Evolutionary conservation across 257 asterid species (phyloP).

Genomic region (Vinca minor): DNA sequence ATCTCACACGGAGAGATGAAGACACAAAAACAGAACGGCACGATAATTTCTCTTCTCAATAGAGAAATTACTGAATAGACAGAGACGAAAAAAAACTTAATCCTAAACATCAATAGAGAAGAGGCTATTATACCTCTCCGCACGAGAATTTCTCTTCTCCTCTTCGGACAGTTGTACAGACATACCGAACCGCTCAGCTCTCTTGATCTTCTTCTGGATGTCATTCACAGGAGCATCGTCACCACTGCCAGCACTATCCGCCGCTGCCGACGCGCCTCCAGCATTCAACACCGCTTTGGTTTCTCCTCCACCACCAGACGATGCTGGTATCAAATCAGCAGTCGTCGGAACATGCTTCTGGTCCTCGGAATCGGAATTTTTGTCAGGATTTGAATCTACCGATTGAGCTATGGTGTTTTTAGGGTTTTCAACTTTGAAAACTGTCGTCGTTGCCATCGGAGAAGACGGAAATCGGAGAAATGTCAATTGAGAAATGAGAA

Average conservation of each 20-base stretch:
- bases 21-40: neutral
- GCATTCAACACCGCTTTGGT: slow-evolving; percentile 19
- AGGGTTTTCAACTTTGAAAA: slow-evolving; percentile 46
- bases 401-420: slow-evolving; percentile 22
- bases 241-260: slow-evolving; percentile 20
- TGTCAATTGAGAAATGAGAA: neutral
- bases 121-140: slow-evolving; percentile 51
- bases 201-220: slow-evolving; percentile 75
- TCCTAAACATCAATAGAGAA: slow-evolving; percentile 3
- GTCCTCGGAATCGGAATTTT: slow-evolving; percentile 10
- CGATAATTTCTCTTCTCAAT: too few species aligned
- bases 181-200: slow-evolving; percentile 87
- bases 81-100: slow-evolving; percentile 14
- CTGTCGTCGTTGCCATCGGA: slow-evolving; percentile 31
- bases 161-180: slow-evolving; percentile 70
- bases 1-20: neutral
- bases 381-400: slow-evolving; percentile 35
- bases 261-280: slow-evolving; percentile 13
- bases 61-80: too few species aligned
- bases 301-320: slow-evolving; percentile 31
- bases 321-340: slow-evolving; percentile 17
- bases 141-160: slow-evolving; percentile 83
- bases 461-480: neutral
- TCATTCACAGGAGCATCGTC: slow-evolving; percentile 38
- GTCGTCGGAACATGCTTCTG: slow-evolving; percentile 18